Base-by-base conservation (phyloP, 495 filamentous ascomycete genomes). In the Podospora australis region DNA sequence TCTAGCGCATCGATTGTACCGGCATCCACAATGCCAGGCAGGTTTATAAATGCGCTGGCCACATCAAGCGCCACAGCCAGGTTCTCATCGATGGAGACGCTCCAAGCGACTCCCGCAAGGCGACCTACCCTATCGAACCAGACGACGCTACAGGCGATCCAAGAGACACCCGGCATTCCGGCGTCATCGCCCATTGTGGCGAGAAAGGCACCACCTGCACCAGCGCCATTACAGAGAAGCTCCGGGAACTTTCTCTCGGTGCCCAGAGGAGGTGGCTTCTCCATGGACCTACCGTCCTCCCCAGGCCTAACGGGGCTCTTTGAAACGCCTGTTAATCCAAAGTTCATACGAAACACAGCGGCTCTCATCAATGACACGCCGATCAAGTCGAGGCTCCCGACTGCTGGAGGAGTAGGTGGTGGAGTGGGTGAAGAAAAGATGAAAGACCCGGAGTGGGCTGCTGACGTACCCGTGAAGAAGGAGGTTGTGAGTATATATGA, bases 401-500 rank as follows among this genome's bases (percentile, higher is more conserved):
- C 10, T 17, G 41, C 17, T 1, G 29, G 29, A 2, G 32, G 34
- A 22, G 39, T 16, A 39, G 25, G 48, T 17, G 30, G 17, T 25
- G 17, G 23, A 2, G 16, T 14, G 10, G 7, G 20, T 1, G 28
- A 23, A 9, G 34, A 46, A 48, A 29, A 26, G 51, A 29, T 46
- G 44, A 7, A 61, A 74, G 39, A 5, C 39, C 19, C 20, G 6
- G 68, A 14, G 17, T 22, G 10, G n/a, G 13, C 6, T 6, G 39
- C 11, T 11, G 32, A 46, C 14, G 24, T 24, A 11, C 13, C 25
- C 5, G 22, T 19, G 10, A 23, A 35, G 11, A 24, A n/a, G 1
- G 23, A 30, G 14, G 24, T 7, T n/a, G 14, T 53, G 39, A 56
- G 48, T 28, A 85, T 95, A 39, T 94, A 86, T 59, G 78, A 83